Base-by-base conservation (phyloP, 176 grass and related monocot genomes). In the Zea luxurians region DNA sequence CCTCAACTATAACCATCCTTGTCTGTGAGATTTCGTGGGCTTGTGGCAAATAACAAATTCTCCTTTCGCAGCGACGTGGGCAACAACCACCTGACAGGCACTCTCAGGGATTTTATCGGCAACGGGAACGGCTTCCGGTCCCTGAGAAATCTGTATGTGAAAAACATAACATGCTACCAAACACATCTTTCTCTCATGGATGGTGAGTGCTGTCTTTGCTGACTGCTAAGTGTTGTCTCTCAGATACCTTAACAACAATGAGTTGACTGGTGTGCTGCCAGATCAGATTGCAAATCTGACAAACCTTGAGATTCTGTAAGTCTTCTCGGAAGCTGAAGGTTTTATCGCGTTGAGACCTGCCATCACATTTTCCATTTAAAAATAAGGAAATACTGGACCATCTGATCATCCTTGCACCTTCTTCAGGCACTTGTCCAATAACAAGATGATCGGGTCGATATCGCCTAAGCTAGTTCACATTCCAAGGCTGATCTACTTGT, bases 251-350 rank as follows among this genome's bases (percentile, higher is more conserved):
- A 94, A 92, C 59, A 90, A 94, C 82, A 98, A 98, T 80, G 85
- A 92, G 59, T 86, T 98, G 54, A 90, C 77, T 88, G 95, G 91
- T 34, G 89, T 89, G 85, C 63, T 98, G 42, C 95, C 91, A 48
- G 95, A 94, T 54, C 95, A 94, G 81, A 89, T 94, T 85, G 92
- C 89, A 69, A 94, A 98, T 83, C 85, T 98, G 83, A 86, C 87
- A 76, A 92, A 92, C 70, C 91, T 98, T 47, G 91, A 97, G 83
- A 94, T 97, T 71, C 21, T 98, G 91, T 97, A 86, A 91, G 88
- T 83, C 89, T 64, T 52, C 10, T 81, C 34, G 46, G 42, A 42
- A 80, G 12, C 44, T 64, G 16, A 40, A 70, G 20, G 10, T 16
- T 45, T 73, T 74, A 16, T 52, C 57, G 40, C 48, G 73, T 10